A percentile compares a stretch with the other conserved stretches of the same genome.
These are phyloP conservation scores for Baorangia bicolor DNA, from an alignment of 768 basidiomycete genomes.

Conservation along the genomic window DNA sequence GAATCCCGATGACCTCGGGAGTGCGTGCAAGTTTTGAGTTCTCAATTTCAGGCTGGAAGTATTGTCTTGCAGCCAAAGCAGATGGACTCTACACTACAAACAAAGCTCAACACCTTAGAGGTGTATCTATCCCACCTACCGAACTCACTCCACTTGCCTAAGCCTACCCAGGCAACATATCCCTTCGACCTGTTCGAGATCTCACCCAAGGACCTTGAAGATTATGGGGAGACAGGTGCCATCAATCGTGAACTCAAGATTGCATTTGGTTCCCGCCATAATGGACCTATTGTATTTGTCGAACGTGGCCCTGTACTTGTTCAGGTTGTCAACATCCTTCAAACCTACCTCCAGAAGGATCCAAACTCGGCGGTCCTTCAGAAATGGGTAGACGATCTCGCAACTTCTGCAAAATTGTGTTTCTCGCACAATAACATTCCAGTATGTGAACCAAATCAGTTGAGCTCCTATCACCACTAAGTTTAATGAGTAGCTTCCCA, in stretches of 20 bases:
- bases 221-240: not conserved
- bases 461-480: no score
- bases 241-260: not conserved
- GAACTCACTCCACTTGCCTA: not conserved
- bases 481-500: no score
- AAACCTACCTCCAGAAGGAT: not conserved
- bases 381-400: not conserved
- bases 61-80: no score
- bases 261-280: not conserved
- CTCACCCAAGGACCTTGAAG: not conserved
- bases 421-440: not conserved
- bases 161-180: not conserved
- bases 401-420: not conserved
- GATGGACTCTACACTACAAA: no score
- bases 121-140: not conserved
- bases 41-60: no score
- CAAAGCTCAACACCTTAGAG: not conserved
- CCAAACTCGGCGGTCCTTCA: not conserved
- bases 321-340: not conserved
- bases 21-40: no score
- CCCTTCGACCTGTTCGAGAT: not conserved
- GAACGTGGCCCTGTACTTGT: not conserved
- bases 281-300: not conserved
- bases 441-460: not conserved
- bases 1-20: no score